These are phyloP conservation scores for Pseudogymnoascus sp. DNA, from an alignment of 2,329 filamentous ascomycete genomes.

Conservation along the genomic window DNA sequence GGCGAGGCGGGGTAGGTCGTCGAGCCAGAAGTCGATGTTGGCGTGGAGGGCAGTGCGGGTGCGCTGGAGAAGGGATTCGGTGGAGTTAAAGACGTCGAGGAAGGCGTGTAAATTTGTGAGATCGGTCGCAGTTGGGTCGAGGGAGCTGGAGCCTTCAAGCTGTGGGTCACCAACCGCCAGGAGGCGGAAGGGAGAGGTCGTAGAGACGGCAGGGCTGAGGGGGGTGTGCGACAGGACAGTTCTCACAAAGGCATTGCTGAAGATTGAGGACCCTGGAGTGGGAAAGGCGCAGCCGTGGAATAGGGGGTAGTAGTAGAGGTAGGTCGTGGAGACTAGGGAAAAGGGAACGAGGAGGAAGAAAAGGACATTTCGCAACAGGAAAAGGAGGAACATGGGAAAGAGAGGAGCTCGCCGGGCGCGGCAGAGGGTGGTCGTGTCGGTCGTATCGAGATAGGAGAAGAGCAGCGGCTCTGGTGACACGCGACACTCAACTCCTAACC, in stretches of 20 bases:
- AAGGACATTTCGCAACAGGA: slow-evolving; percentile 28
- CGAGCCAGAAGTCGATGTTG: slow-evolving; percentile 51
- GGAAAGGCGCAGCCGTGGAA: slow-evolving; percentile 79
- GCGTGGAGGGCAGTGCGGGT: slow-evolving; percentile 49
- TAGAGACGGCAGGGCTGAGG: slow-evolving; percentile 21
- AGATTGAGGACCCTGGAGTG: slow-evolving; percentile 21
- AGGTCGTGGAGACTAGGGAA: slow-evolving; percentile 61
- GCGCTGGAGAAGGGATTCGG: slow-evolving; percentile 42
- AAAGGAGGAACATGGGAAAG: slow-evolving; percentile 26
- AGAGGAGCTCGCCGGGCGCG: slow-evolving; percentile 5
- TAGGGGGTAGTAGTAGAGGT: slow-evolving; percentile 81
- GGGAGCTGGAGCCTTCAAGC: slow-evolving; percentile 82
- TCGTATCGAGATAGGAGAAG: not conserved
- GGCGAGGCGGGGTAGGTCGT: slow-evolving; percentile 62
- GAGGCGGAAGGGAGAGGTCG: slow-evolving; percentile 69
- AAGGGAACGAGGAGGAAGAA: slow-evolving; percentile 53
- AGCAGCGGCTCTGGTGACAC: slow-evolving; percentile 1
- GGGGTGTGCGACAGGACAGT: slow-evolving; percentile 22
- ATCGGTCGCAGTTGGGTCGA: slow-evolving; percentile 47
- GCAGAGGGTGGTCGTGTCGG: not conserved
- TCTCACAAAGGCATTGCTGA: slow-evolving; percentile 21
- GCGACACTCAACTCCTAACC: not conserved
- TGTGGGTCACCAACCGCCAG: slow-evolving; percentile 88
- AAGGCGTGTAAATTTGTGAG: slow-evolving; percentile 46
- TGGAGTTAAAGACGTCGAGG: slow-evolving; percentile 28